Evolutionary conservation across 176 grass and related monocot genomes (phyloP), one percentile per base, ranked within the genome.

Genomic region (Dendrocalamus sinicus): DNA sequence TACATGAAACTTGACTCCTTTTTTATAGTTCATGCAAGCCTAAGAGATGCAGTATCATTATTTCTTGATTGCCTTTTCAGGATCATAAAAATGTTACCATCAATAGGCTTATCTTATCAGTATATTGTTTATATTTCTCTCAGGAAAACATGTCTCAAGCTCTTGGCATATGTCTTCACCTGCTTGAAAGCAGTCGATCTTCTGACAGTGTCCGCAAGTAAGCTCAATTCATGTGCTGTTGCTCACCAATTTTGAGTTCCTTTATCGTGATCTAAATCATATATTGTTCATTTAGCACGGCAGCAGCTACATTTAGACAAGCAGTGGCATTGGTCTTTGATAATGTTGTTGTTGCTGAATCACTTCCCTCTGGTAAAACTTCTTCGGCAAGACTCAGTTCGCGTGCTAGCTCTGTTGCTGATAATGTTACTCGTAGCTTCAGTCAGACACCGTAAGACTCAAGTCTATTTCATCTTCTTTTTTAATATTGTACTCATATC

Each of bases 281-380:
- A 75, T 55, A 74, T 75, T 86, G 81, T 72, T 90, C 68, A 66
- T 86, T 81, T 83, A 98, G 96, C 87, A 98, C 96, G 86, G 96
- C 96, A 80, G 96, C 96, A 89, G 96, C 96, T 86, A 98, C 96
- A 75, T 95, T 98, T 88, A 95, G 96, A 89, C 96, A 98, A 88
- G 96, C 96, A 83, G 96, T 95, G 80, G 96, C 96, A 51, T 79
- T 98, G 65, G 89, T 95, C 79, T 98, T 98, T 86, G 96, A 95
- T 75, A 91, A 92, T 39, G 96, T 95, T 89, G 75, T 90, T 77
- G 75, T 41, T 69, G 77, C 84, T 66, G 96, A 98, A 89, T 93
- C 91, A 83, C 96, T 98, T 89, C 96, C 93, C 45, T 79, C 86
- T n/a, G 93, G 91, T 76, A 98, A 95, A 94, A 77, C 77, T 89